Conservation (phyloP, 163 green algal species). For the Picocystis sp. region DNA sequence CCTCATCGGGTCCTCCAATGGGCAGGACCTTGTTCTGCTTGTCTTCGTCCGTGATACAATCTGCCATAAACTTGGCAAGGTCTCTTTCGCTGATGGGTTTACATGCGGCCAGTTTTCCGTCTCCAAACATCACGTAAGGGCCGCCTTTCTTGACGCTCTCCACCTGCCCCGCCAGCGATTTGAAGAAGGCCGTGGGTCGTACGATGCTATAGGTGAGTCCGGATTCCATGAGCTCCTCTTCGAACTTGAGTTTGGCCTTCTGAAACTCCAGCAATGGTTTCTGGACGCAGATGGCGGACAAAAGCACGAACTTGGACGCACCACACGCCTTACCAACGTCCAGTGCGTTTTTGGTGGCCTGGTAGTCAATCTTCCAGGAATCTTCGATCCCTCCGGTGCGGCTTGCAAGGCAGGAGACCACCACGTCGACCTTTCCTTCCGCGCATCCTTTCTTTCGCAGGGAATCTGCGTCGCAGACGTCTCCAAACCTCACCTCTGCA, state of each 20-base stretch:
- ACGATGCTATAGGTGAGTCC: conserved; percentile 93
- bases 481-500: conserved; percentile 68
- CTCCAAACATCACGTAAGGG: conserved; percentile 97
- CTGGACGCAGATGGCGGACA: conserved; percentile 96
- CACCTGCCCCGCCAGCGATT: conserved; percentile 78
- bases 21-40: conserved; percentile 69
- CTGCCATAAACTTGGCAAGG: conserved; percentile 32
- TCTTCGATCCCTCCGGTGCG: conserved; percentile 76
- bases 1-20: conserved; percentile 74
- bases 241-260: conserved; percentile 90
- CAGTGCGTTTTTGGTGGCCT: conserved; percentile 80
- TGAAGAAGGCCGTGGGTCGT: conserved; percentile 96
- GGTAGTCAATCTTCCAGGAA: too few relatives aligned
- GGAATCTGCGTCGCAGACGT: conserved; percentile 47
- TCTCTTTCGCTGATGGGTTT: conserved; percentile 96
- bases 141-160: conserved; percentile 81
- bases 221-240: conserved; percentile 56
- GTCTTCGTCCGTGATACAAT: conserved; percentile 29
- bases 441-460: too few relatives aligned
- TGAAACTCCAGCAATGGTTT: conserved; percentile 97
- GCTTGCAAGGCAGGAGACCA: conserved; percentile 86
- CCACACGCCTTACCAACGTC: conserved; percentile 51
- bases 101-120: conserved; percentile 78
- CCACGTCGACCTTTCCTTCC: conserved; percentile 59
- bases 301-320: conserved; percentile 84